Base-by-base conservation (phyloP, 371 early-diverging fungal species). In the Batkoa obscura region DNA sequence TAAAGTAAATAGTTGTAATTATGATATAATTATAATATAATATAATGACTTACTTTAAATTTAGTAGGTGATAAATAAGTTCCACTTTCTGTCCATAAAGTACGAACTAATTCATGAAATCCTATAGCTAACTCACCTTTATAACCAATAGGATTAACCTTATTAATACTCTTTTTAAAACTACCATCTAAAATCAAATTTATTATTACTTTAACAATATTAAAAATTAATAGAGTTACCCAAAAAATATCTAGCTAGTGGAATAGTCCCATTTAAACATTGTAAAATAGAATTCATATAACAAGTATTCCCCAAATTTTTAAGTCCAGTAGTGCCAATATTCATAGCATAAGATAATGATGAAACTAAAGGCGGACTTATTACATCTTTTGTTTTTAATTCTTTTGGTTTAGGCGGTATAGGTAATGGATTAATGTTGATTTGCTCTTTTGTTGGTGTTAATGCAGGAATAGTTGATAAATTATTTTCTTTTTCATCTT, bases 301-400 rank as follows among this genome's bases (percentile, higher is more conserved):
- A 64, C 99, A 99, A 0, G 97, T 95, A 64, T 99, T 99, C 34
- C 99, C 99, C 39, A 97, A 61, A 63, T 97, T 97, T 56, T 79
- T 81, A 57, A 97, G 66, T 1, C 98, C 98, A 0, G 78, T 73
- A 34, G 77, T 74, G n/a, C 85, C 86, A 49, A 79, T 74, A 52
- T 64, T 56, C 56, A 57, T 57, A 43, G 48, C 34, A 33, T 49
- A n/a, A 12, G 46, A 39, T 12, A 56, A 33, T 6, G 42, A 38
- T 12, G 60, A 42, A 10, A 33, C 33, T 5, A 52, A 30, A 13
- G 59, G 36, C 23, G 23, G 23, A 23, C 23, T 23, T 23, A 23
- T 23, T 31, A 55, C 33, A 17, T 35, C 41, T 9, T 43, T 15
- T 15, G 33, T 17, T 32, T 31, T 9, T 0, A 32, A 23, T 4